Evolutionary conservation across 495 filamentous ascomycete species (phyloP), one percentile per base, ranked within the genome.

Genomic region (Tuber brumale): DNA sequence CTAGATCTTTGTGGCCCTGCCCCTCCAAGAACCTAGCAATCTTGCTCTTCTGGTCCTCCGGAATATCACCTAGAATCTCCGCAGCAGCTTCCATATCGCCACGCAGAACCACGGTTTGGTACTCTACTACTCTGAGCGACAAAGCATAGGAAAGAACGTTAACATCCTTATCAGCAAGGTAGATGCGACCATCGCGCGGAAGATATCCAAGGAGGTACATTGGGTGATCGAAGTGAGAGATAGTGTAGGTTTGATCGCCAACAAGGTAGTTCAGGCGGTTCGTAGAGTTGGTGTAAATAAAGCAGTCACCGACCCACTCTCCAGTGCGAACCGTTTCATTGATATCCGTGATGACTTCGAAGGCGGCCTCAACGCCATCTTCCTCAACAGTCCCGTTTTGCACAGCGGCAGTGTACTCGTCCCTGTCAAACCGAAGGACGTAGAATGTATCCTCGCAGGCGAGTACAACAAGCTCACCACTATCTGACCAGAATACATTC

Each of bases 251-350:
- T 85, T 97, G 94, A 85, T 98, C 95, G 72, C 95, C 96, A 46
- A 99, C 95, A 35, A 99, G 90, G 85, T 98, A 97, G 87, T 98
- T 99, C 76, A 99, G 86, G 73, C 95, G 92, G 88, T 98, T 97
- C 41, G 94, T 97, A 80, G 89, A 91, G 86, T 94, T 98, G 42
- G 95, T 97, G 87, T 98, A 99, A 83, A 98, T 94, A 87, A 99
- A 95, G 86, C 94, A 97, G 84, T 99, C 95, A 39, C 95, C 95
- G 75, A 99, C 91, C 95, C 95, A 99, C 85, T 95, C 91, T 70
- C 94, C 95, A n/a, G 96, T 97, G 70, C 92, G 91, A 69, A 98
- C 93, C 89, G 88, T 91, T 86, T 99, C 96, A 76, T 92, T 94
- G 84, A 97, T 94, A 82, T 97, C 95, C 37, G 94, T 96, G 71